These are phyloP conservation scores for Xylaria flabelliformis DNA, from an alignment of 495 filamentous ascomycete species.

Conservation along the genomic window DNA sequence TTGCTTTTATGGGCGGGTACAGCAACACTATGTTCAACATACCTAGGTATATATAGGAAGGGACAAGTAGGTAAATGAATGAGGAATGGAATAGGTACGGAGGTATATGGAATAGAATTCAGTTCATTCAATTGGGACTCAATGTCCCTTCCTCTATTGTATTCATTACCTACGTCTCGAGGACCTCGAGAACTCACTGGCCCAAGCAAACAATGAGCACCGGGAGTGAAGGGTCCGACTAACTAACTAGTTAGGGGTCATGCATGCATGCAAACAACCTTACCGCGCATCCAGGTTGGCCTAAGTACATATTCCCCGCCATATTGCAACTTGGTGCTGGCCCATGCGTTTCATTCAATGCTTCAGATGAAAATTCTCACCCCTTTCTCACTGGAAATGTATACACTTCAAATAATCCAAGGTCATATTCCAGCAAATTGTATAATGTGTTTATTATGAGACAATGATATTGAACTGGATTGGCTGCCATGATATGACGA, in stretches of 20 bases:
- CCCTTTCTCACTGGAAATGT: neutral
- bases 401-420: neutral
- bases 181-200: neutral
- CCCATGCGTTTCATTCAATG: slow-evolving; percentile 3
- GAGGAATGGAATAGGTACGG: neutral
- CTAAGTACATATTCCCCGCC: neutral
- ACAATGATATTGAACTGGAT: neutral
- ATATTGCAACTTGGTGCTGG: neutral
- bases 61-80: neutral
- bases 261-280: neutral
- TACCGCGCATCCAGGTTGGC: too few relatives aligned
- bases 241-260: too few relatives aligned
- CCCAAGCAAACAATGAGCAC: slow-evolving; percentile 2
- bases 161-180: neutral
- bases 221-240: slow-evolving; percentile 5
- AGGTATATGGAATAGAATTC: neutral
- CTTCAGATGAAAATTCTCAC: neutral
- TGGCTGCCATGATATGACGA: neutral
- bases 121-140: slow-evolving; percentile 2
- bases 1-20: neutral
- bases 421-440: neutral
- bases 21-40: neutral
- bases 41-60: neutral
- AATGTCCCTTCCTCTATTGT: neutral
- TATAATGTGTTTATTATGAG: neutral